Evolutionary conservation across 352 stramenopile species (phyloP), one percentile per base, ranked within the genome.

Genomic region (Phytopythium aichiense): DNA sequence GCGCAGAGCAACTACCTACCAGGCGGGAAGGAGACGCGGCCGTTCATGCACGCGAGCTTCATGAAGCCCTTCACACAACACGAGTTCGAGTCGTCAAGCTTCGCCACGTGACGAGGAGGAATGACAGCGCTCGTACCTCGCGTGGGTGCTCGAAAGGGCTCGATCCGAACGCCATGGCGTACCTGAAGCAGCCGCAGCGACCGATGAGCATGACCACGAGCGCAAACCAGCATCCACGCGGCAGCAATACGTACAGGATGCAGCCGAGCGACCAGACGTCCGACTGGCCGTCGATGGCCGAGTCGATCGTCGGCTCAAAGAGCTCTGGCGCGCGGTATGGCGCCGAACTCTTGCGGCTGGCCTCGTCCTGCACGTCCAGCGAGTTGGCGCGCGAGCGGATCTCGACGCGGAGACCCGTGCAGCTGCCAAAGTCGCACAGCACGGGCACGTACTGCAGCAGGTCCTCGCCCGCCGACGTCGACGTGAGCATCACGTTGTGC

Each of bases 221-320:
- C 2, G 18, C 28, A 63, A 61, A 16, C 25, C 40, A 66, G 4
- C 9, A 54, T 52, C 8, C 58, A 59, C 12, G 25, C 33, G 5
- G 40, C 63, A 37, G 42, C 35, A 31, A 49, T 45, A 72, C 76
- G 66, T 73, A 92, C 77, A 95, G 51, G 23, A 94, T 86, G 56
- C 87, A 94, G 45, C 87, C 87, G 18, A 95, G 71, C 4, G 84
- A 94, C 84, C 84, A 95, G 28, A 95, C 79, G 33, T 95, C 87
- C 3, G 81, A 91, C 59, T 93, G 87, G 18, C 84, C 87, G 66
- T 95, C 83, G 23, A 94, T 60, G 1, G 83, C 65, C 2, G 69
- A 65, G 45, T 91, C 83, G 35, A 92, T 65, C 2, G 64, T 76
- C 25, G 84, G 79, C 65, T 95, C 83, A 60, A 94, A 92, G 15